Evolutionary conservation across 176 grass and related monocot species (phyloP).

Genomic region (Eragrostis curvula): DNA sequence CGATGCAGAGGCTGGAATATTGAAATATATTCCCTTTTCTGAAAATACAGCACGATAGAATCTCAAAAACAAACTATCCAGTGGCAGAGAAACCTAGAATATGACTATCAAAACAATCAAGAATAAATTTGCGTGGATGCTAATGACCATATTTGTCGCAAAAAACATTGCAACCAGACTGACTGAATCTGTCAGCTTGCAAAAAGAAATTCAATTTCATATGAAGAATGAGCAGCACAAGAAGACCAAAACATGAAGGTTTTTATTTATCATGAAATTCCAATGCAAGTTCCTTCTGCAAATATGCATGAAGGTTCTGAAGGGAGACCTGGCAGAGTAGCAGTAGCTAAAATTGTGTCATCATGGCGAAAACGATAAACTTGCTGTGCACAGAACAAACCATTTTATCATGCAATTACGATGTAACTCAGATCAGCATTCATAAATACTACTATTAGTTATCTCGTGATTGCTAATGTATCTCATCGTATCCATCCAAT

Average conservation of each 20-base stretch:
- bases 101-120: not conserved
- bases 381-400: not conserved
- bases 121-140: not conserved
- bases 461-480: not conserved
- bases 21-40: no score
- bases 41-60: no score
- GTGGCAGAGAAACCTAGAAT: not conserved
- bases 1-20: no score
- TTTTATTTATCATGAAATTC: not conserved
- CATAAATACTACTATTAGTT: not conserved
- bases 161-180: not conserved
- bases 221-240: not conserved
- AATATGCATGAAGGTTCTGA: not conserved
- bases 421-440: not conserved
- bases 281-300: not conserved
- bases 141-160: not conserved
- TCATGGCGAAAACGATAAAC: not conserved
- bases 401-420: conserved; percentile 6
- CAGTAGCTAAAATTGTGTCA: not conserved
- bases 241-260: not conserved
- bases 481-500: not conserved
- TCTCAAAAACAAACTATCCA: not conserved
- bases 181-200: not conserved
- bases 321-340: no score
- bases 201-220: conserved; percentile 6